Conservation (phyloP, 768 basidiomycete genomes). For the Mycena crocata region DNA sequence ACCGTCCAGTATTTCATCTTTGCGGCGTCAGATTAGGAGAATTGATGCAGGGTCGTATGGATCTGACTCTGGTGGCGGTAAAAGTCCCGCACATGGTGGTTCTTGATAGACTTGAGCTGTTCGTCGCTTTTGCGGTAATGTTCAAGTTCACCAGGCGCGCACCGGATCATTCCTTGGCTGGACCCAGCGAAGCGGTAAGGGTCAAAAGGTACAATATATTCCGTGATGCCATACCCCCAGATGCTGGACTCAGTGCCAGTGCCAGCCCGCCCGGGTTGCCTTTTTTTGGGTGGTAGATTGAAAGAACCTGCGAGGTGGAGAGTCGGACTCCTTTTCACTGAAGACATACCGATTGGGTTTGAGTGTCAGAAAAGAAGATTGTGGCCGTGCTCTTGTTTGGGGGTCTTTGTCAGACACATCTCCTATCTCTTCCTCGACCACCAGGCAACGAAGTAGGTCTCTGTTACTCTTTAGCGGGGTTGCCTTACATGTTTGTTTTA, state of each 20-base stretch:
- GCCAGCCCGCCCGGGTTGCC: too few relatives aligned
- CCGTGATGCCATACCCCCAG: neutral
- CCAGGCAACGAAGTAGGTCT: too few relatives aligned
- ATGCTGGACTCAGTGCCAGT: neutral
- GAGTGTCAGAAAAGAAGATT: too few relatives aligned
- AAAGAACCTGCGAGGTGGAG: too few relatives aligned
- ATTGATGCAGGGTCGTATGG: neutral
- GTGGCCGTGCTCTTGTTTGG: too few relatives aligned
- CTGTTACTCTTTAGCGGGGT: too few relatives aligned
- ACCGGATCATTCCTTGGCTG: conserved; percentile 29
- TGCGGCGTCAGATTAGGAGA: neutral
- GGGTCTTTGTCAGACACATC: too few relatives aligned
- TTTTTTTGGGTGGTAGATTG: conserved; percentile 22
- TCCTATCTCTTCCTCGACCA: too few relatives aligned
- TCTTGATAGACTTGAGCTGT: conserved; percentile 27
- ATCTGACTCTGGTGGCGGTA: conserved; percentile 29
- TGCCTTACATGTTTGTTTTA: too few relatives aligned
- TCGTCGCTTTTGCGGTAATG: conserved; percentile 28
- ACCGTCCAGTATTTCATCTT: conserved; percentile 31
- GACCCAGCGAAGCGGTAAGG: conserved; percentile 24
- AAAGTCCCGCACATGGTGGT: conserved; percentile 22
- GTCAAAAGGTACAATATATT: neutral
- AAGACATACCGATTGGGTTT: too few relatives aligned
- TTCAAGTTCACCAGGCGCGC: conserved; percentile 23
- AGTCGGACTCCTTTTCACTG: too few relatives aligned